These are phyloP conservation scores for Trifolium pratense DNA, from an alignment of 306 rosid genomes.

Conservation along the genomic window DNA sequence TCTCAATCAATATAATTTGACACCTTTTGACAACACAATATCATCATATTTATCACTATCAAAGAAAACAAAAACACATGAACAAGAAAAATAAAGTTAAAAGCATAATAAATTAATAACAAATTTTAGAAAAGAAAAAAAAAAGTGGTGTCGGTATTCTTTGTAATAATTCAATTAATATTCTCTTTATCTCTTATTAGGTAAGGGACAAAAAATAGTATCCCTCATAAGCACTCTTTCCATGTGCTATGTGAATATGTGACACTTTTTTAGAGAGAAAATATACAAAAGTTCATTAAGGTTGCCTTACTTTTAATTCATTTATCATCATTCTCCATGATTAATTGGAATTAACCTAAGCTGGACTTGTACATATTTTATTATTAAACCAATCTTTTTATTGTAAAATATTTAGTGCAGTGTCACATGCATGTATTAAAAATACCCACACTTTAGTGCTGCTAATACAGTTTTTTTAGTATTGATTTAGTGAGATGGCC, in stretches of 20 bases:
- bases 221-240: conserved; percentile 29
- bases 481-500: conserved; percentile 5
- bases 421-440: conserved; percentile 30
- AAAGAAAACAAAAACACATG: conserved; percentile 28
- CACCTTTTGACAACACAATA: conserved; percentile 11
- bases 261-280: background rate
- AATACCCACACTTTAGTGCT: background rate
- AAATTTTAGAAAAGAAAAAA: background rate
- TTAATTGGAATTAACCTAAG: conserved; percentile 24
- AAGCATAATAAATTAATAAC: conserved; percentile 1
- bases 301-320: conserved; percentile 32
- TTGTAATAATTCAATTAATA: conserved; percentile 17
- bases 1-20: conserved; percentile 26
- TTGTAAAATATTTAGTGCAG: conserved; percentile 37
- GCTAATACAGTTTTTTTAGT: background rate
- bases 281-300: background rate
- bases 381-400: conserved; percentile 9
- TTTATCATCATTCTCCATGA: conserved; percentile 44
- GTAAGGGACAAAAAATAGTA: conserved; percentile 39
- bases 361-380: conserved; percentile 32
- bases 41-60: conserved; percentile 16
- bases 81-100: conserved; percentile 27
- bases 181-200: conserved; percentile 35
- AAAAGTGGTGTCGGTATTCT: conserved; percentile 8
- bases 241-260: conserved; percentile 45